Conservation (phyloP, 768 basidiomycete genomes). For the Lepiota venenata region DNA sequence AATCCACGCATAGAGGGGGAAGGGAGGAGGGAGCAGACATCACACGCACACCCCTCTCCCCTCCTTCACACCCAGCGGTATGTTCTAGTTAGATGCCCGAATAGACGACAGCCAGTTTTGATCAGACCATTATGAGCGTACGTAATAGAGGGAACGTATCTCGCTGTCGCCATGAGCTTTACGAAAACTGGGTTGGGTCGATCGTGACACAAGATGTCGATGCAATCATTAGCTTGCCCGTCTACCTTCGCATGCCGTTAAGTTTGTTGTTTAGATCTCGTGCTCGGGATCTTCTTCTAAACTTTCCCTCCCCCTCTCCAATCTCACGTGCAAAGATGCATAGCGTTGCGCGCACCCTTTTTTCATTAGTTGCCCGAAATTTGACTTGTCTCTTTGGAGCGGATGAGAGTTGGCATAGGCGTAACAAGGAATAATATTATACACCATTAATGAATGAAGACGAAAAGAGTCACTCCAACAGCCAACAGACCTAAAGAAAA, state of each 20-base stretch:
- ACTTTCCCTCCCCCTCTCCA: not conserved
- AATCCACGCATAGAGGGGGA: no score
- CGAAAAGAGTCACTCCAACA: not conserved
- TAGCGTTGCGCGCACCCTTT: not conserved
- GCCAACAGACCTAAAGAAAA: no score
- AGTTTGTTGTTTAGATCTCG: not conserved
- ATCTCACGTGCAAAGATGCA: not conserved
- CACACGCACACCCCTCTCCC: no score
- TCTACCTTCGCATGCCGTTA: conserved; percentile 13
- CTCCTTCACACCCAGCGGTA: no score
- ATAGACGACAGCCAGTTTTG: not conserved
- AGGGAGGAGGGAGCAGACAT: no score
- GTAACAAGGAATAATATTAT: conserved; percentile 9
- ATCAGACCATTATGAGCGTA: no score
- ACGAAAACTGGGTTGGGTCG: conserved; percentile 5
- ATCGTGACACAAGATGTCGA: conserved; percentile 14
- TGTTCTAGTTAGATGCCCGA: not conserved
- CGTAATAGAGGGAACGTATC: not conserved
- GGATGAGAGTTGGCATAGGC: not conserved
- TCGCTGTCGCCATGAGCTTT: not conserved
- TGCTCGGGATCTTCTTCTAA: not conserved
- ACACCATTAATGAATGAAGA: conserved; percentile 7
- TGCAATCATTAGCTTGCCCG: not conserved
- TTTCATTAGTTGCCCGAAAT: not conserved
- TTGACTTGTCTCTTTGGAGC: not conserved